Evolutionary conservation across 352 stramenopile genomes (phyloP).

Genomic region (Pythium oligandrum): DNA sequence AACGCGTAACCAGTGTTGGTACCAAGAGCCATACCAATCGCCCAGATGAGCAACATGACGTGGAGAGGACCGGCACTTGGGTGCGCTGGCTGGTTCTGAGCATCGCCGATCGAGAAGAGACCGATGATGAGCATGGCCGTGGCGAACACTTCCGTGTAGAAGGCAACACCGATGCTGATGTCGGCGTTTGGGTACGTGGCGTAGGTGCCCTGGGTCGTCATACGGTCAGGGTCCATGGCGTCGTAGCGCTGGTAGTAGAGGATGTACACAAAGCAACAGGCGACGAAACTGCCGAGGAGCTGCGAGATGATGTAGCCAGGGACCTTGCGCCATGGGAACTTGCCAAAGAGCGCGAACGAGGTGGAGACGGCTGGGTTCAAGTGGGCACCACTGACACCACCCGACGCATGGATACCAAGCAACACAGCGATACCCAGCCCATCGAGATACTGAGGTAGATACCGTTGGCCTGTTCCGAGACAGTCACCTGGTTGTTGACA

Average conservation of each 20-base stretch:
- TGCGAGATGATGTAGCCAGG: slow-evolving; percentile 51
- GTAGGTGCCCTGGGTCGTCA: slow-evolving; percentile 40
- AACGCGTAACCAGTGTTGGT: slow-evolving; percentile 70
- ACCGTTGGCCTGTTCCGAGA: slow-evolving; percentile 46
- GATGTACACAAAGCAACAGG: slow-evolving; percentile 37
- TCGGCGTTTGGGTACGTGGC: slow-evolving; percentile 52
- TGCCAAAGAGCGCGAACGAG: slow-evolving; percentile 39
- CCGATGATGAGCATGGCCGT: slow-evolving; percentile 47
- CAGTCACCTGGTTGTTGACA: slow-evolving; percentile 51
- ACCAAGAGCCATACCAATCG: slow-evolving; percentile 67
- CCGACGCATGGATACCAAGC: slow-evolving; percentile 56
- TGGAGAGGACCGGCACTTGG: slow-evolving; percentile 32
- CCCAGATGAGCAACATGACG: slow-evolving; percentile 46
- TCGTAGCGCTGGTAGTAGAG: slow-evolving; percentile 55
- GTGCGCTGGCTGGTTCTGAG: slow-evolving; percentile 46
- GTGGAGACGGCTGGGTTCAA: slow-evolving; percentile 63
- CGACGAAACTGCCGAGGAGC: slow-evolving; percentile 43
- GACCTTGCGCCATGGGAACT: slow-evolving; percentile 52
- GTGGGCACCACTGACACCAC: slow-evolving; percentile 48
- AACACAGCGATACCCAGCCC: slow-evolving; percentile 64
- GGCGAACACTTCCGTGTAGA: slow-evolving; percentile 57
- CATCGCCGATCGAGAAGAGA: slow-evolving; percentile 49
- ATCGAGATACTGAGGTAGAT: slow-evolving; percentile 65
- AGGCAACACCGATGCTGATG: slow-evolving; percentile 41
- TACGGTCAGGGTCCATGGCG: slow-evolving; percentile 37